Evolutionary conservation across 129 eudicot genomes (phyloP).

Genomic region (Escallonia herrerae): DNA sequence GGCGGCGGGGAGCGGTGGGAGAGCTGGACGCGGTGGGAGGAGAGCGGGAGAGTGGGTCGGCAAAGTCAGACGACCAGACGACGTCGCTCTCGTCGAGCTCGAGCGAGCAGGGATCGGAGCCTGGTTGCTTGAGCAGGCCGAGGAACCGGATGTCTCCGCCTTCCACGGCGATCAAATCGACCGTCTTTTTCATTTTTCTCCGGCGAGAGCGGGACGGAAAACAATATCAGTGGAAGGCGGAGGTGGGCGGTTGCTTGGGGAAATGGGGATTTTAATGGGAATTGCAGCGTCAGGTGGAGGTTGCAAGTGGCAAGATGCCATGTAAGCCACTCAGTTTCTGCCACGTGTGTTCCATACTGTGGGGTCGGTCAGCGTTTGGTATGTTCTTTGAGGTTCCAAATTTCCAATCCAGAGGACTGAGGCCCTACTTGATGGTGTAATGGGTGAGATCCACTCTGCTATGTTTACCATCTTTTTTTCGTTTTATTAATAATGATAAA

Average conservation of each 20-base stretch:
- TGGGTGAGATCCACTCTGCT: too few species aligned
- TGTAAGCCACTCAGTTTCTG: background rate
- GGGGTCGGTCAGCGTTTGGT: background rate
- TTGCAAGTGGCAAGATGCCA: background rate
- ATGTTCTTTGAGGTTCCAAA: background rate
- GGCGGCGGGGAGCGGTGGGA: conserved; percentile 8
- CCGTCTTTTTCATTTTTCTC: background rate
- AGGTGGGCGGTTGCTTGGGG: background rate
- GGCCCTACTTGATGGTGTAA: too few species aligned
- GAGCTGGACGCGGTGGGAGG: conserved; percentile 14
- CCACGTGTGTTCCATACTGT: background rate
- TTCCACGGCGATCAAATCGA: background rate
- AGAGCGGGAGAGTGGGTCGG: conserved; percentile 18
- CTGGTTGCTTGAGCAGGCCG: conserved; percentile 22
- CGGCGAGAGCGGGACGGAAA: conserved; percentile 1
- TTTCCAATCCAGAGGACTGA: background rate
- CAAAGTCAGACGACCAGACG: conserved; percentile 38
- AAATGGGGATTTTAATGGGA: background rate
- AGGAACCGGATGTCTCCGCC: conserved; percentile 44
- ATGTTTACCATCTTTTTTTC: too few species aligned
- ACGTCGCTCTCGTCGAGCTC: conserved; percentile 75
- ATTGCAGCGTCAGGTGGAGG: background rate
- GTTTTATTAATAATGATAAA: too few species aligned
- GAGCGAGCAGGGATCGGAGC: conserved; percentile 14
- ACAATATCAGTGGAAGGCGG: background rate